phyloP scores from a whole-genome alignment of 805 yeast genomes.

The Ogataea allantospora region DNA sequence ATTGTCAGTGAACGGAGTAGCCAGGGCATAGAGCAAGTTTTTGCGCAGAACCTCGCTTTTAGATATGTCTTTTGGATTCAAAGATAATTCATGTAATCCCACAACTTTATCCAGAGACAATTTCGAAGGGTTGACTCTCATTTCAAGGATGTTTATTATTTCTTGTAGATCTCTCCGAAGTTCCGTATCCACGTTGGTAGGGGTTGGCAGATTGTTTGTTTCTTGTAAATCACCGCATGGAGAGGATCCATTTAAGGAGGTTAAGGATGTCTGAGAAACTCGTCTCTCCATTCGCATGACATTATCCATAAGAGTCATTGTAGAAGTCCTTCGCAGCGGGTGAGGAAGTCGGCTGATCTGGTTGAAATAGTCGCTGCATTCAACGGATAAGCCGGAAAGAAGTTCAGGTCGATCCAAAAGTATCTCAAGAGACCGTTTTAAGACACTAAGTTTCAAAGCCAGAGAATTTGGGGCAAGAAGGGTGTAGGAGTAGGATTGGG shows the following conservation, averaged over 20 bases:
- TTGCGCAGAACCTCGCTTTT: conserved; percentile 44
- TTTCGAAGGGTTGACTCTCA: conserved; percentile 27
- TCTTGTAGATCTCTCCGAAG: conserved; percentile 42
- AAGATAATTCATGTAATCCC: conserved; percentile 56
- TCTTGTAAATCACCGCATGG: conserved; percentile 3
- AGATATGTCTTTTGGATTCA: conserved; percentile 36
- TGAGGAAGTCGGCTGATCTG: not conserved
- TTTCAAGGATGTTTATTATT: conserved; percentile 47
- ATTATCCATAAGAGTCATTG: conserved; percentile 24
- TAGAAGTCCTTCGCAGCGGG: conserved; percentile 17
- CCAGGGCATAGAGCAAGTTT: conserved; percentile 57
- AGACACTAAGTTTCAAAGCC: conserved; percentile 69
- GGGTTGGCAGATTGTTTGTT: not conserved
- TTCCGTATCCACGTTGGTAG: conserved; percentile 4
- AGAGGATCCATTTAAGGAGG: conserved; percentile 32
- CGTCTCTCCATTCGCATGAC: conserved; percentile 37
- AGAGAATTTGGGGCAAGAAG: conserved; percentile 77
- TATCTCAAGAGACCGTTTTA: conserved; percentile 74
- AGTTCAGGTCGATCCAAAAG: conserved; percentile 59
- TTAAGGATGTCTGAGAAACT: conserved; percentile 47
- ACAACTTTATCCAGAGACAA: conserved; percentile 37
- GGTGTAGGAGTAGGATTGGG: conserved; percentile 84
- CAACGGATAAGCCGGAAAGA: conserved; percentile 17
- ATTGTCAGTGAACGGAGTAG: conserved; percentile 61
- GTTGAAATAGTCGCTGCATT: conserved; percentile 2